phyloP scores from a whole-genome alignment of 1,284 basidiomycete genomes.

The Ceraceosorus guamensis region DNA sequence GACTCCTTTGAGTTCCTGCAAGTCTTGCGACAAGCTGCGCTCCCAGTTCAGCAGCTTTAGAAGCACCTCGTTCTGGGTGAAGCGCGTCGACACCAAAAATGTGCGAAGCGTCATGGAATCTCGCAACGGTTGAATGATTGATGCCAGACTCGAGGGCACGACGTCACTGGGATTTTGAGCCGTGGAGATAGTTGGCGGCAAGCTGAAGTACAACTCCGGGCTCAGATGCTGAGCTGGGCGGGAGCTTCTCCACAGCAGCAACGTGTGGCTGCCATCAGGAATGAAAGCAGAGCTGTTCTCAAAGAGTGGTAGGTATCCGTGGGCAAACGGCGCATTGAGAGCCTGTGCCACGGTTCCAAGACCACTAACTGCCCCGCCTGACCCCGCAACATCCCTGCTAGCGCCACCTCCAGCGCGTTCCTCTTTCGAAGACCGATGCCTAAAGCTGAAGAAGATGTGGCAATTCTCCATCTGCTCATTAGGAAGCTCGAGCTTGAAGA shows the following conservation, averaged over 20 bases:
- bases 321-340: slow-evolving; percentile 65
- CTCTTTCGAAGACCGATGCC: slow-evolving; percentile 61
- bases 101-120: slow-evolving; percentile 77
- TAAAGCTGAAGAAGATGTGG: slow-evolving; percentile 91
- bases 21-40: slow-evolving; percentile 52
- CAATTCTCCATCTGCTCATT: slow-evolving; percentile 64
- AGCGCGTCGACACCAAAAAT: slow-evolving; percentile 83
- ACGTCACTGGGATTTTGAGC: slow-evolving; percentile 53
- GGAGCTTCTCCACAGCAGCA: slow-evolving; percentile 50
- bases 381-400: background rate
- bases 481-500: slow-evolving; percentile 77
- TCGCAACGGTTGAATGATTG: slow-evolving; percentile 46
- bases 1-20: slow-evolving; percentile 61
- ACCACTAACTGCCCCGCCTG: background rate
- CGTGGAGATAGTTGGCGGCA: slow-evolving; percentile 61
- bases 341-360: background rate
- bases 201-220: slow-evolving; percentile 54
- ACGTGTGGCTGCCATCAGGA: slow-evolving; percentile 79
- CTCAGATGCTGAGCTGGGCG: slow-evolving; percentile 53
- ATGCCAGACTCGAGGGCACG: slow-evolving; percentile 29
- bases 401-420: slow-evolving; percentile 15
- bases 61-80: slow-evolving; percentile 83
- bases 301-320: slow-evolving; percentile 83
- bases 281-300: slow-evolving; percentile 71
- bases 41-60: slow-evolving; percentile 81